These are phyloP conservation scores for Singerocomus inundabilis DNA, from an alignment of 1,284 basidiomycete species.

Conservation along the genomic window DNA sequence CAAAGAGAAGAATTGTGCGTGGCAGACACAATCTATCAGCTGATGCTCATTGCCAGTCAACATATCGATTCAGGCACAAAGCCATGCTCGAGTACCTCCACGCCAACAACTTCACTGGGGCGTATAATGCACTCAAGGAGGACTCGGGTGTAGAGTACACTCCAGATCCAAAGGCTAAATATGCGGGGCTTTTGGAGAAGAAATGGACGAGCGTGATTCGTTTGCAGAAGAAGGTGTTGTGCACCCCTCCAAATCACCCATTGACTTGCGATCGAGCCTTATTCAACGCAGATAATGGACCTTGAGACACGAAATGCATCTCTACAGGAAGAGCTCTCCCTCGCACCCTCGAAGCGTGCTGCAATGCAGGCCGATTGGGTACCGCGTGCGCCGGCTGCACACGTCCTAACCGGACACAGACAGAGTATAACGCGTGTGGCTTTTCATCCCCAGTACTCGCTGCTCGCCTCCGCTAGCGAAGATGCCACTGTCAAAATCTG, in stretches of 20 bases:
- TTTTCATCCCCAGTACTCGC: conserved; percentile 86
- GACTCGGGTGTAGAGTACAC: conserved; percentile 66
- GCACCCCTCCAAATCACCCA: conserved; percentile 5
- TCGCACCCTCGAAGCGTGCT: conserved; percentile 57
- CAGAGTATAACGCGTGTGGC: conserved; percentile 75
- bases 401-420: conserved; percentile 80
- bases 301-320: conserved; percentile 78
- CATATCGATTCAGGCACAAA: conserved; percentile 58
- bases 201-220: conserved; percentile 95
- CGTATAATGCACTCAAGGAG: conserved; percentile 62
- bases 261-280: conserved; percentile 14
- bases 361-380: conserved; percentile 73
- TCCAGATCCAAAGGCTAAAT: conserved; percentile 81
- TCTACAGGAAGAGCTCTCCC: conserved; percentile 72
- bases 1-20: conserved; percentile 84
- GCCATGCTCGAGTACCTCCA: conserved; percentile 84
- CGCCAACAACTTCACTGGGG: conserved; percentile 58
- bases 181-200: conserved; percentile 85
- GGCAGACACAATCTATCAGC: conserved; percentile 4
- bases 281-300: conserved; percentile 72
- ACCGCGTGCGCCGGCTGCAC: conserved; percentile 76
- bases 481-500: conserved; percentile 89
- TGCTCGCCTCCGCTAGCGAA: conserved; percentile 83
- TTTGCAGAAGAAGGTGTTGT: conserved; percentile 83
- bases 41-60: conserved; percentile 13